Conservation (phyloP, 208 protist species). For the Wallacemonas collosoma region DNA sequence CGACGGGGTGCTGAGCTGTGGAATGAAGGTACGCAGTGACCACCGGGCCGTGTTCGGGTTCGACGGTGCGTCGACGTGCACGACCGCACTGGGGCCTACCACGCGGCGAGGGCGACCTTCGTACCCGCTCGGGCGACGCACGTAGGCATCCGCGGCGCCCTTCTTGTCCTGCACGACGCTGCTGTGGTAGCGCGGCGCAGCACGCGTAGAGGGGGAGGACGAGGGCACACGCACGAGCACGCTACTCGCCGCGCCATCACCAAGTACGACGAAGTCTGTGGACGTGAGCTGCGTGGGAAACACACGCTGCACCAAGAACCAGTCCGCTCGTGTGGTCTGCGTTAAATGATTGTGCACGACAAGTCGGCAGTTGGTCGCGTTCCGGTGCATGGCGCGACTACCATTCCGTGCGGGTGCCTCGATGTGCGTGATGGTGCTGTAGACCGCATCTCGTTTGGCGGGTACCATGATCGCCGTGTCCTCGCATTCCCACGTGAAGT, state of each 20-base stretch:
- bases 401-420: slow-evolving; percentile 20
- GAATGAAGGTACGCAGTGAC: slow-evolving; percentile 41
- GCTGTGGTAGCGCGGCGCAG: too few species aligned
- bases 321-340: slow-evolving; percentile 50
- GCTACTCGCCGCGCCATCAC: slow-evolving; percentile 51
- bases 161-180: neutral
- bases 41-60: slow-evolving; percentile 31
- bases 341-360: slow-evolving; percentile 70
- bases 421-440: slow-evolving; percentile 52
- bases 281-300: slow-evolving; percentile 44
- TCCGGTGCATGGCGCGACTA: slow-evolving; percentile 7
- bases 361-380: slow-evolving; percentile 57
- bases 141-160: neutral
- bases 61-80: slow-evolving; percentile 64
- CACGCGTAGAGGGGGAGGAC: neutral
- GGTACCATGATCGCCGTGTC: slow-evolving; percentile 34
- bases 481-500: slow-evolving; percentile 66
- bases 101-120: slow-evolving; percentile 32
- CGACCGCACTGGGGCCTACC: slow-evolving; percentile 59
- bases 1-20: slow-evolving; percentile 27
- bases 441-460: slow-evolving; percentile 44
- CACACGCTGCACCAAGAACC: slow-evolving; percentile 67
- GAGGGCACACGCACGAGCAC: slow-evolving; percentile 20
- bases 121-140: neutral
- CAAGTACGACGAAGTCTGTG: slow-evolving; percentile 52